Conservation (phyloP, 2,329 filamentous ascomycete genomes). For the Gaeumannomyces sp. region DNA sequence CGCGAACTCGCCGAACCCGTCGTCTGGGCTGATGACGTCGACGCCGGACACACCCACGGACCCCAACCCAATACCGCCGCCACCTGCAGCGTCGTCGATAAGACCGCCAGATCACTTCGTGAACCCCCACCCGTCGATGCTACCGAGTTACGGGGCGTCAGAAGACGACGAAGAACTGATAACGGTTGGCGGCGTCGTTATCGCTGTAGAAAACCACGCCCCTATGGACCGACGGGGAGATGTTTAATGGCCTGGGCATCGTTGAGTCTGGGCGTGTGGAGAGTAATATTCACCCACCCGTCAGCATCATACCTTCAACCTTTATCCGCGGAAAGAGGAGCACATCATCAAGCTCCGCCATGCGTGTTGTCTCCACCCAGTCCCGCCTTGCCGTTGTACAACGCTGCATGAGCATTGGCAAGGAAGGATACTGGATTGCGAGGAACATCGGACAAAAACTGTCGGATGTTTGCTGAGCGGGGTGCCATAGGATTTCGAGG, state of each 20-base stretch:
- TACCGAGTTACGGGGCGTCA: background rate
- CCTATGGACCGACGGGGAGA: conserved; percentile 5
- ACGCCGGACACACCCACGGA: background rate
- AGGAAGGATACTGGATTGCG: background rate
- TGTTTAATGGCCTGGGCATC: background rate
- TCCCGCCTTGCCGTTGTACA: background rate
- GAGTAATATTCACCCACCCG: background rate
- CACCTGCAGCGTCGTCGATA: background rate
- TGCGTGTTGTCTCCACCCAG: background rate
- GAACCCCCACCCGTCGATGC: background rate
- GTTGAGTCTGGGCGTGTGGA: background rate
- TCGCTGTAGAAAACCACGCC: conserved; percentile 8
- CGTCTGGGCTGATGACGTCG: background rate
- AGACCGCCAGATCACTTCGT: background rate
- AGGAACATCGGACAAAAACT: background rate
- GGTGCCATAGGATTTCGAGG: no score
- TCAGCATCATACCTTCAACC: background rate
- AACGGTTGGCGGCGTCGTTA: conserved; percentile 4
- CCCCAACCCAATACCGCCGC: background rate
- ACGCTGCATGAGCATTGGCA: background rate
- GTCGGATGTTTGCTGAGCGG: background rate
- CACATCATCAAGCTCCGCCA: background rate
- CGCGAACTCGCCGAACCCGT: background rate
- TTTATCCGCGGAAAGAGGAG: background rate
- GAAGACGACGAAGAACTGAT: background rate